These are phyloP conservation scores for Tricholoma sp. DNA, from an alignment of 768 basidiomycete genomes.

Conservation along the genomic window DNA sequence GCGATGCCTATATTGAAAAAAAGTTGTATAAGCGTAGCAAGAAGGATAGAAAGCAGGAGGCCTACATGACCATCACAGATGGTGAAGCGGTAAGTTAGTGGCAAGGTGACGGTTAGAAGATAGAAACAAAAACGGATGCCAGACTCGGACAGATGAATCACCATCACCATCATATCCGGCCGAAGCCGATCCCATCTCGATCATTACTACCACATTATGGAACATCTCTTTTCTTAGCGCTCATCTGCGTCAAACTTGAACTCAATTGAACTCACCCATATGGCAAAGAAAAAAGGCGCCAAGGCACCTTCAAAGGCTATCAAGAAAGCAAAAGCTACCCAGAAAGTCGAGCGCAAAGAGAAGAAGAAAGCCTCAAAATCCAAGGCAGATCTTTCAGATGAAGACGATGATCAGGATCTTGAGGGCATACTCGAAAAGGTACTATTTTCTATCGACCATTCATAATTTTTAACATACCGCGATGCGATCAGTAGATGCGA, in stretches of 20 bases:
- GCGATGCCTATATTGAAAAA: background rate
- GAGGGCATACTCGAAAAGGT: slow-evolving; percentile 83
- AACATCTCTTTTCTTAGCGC: background rate
- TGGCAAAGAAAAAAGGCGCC: slow-evolving; percentile 53
- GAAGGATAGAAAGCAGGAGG: too few relatives aligned
- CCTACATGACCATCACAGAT: background rate
- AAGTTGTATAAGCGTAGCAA: background rate
- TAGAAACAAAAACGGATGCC: background rate
- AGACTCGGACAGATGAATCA: background rate
- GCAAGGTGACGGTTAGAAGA: background rate
- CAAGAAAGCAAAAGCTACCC: slow-evolving; percentile 61
- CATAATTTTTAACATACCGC: background rate
- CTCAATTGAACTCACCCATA: slow-evolving; percentile 17
- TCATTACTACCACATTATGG: background rate
- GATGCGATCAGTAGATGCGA: slow-evolving; percentile 54
- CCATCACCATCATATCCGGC: background rate
- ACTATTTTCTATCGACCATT: slow-evolving; percentile 5
- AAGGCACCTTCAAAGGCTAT: slow-evolving; percentile 49
- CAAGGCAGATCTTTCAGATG: slow-evolving; percentile 35
- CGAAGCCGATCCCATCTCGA: background rate
- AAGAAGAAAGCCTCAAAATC: slow-evolving; percentile 53
- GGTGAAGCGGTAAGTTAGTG: background rate
- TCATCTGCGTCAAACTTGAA: background rate
- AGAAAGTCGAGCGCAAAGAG: slow-evolving; percentile 69
- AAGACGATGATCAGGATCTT: slow-evolving; percentile 72